Evolutionary conservation across 495 filamentous ascomycete genomes (phyloP).

Genomic region (Elasticomyces elasticus): DNA sequence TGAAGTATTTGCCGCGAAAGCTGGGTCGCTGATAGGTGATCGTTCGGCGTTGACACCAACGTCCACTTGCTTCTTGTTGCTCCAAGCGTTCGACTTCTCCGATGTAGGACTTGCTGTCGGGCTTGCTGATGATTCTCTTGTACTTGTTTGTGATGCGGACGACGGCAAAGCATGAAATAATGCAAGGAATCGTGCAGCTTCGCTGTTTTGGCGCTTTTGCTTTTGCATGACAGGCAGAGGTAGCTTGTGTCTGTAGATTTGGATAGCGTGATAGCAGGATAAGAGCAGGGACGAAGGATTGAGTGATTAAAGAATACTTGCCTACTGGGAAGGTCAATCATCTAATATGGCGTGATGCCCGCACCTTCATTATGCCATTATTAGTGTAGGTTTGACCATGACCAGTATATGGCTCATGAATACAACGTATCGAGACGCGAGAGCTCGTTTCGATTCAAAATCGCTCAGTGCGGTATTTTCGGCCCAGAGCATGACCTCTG

Average conservation of each 20-base stretch:
- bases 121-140: background rate
- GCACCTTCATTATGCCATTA: background rate
- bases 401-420: background rate
- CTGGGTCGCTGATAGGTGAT: background rate
- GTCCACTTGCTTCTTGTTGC: too few species aligned
- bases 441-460: background rate
- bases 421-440: background rate
- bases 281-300: background rate
- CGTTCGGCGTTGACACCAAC: background rate
- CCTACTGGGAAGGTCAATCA: background rate
- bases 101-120: background rate
- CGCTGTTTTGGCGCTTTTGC: conserved; percentile 4
- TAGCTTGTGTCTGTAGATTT: background rate
- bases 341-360: background rate
- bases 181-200: background rate
- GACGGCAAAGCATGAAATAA: background rate
- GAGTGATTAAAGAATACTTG: background rate
- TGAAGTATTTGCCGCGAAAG: background rate
- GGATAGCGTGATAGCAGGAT: background rate
- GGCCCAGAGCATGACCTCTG: background rate
- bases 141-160: background rate
- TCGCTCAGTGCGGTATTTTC: background rate
- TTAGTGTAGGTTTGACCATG: background rate
- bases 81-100: background rate
- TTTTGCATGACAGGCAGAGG: background rate